Conservation (phyloP, 495 filamentous ascomycete species). For the Chaetomidium leptoderma region DNA sequence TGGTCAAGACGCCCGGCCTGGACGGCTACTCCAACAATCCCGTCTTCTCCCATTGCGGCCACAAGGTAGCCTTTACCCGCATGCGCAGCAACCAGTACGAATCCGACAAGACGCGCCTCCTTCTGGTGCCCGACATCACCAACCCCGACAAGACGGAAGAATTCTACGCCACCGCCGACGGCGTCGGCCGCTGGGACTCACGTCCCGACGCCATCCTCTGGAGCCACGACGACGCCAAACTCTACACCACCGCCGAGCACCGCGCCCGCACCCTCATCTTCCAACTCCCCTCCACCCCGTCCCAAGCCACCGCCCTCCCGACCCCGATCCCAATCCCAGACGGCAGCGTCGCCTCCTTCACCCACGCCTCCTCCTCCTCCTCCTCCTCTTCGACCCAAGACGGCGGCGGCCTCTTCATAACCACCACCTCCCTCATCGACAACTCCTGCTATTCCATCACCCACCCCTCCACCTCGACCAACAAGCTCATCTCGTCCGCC, state of each 20-base stretch:
- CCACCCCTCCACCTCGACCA: constrained; percentile 46
- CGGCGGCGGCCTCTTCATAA: constrained; percentile 53
- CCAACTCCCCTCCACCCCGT: constrained; percentile 53
- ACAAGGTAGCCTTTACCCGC: constrained; percentile 70
- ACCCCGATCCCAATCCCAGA: constrained; percentile 51
- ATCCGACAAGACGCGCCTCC: constrained; percentile 75
- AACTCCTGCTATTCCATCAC: constrained; percentile 63
- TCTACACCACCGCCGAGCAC: constrained; percentile 66
- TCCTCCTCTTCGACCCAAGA: constrained; percentile 28
- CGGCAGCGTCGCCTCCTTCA: constrained; percentile 58
- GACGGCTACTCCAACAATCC: constrained; percentile 74
- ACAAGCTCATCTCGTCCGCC: constrained; percentile 57
- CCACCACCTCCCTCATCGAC: constrained; percentile 62
- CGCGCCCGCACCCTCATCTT: constrained; percentile 60
- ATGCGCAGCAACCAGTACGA: constrained; percentile 84
- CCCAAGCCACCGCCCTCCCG: constrained; percentile 51
- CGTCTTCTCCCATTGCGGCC: constrained; percentile 69
- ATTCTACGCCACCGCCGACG: constrained; percentile 58
- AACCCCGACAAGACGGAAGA: constrained; percentile 60
- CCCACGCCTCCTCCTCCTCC: constrained; percentile 46
- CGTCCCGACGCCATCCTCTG: constrained; percentile 64
- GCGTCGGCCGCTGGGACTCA: constrained; percentile 61
- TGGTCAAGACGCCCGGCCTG: constrained; percentile 46
- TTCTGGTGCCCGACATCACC: constrained; percentile 57
- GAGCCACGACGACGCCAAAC: constrained; percentile 57